Evolutionary conservation across 495 filamentous ascomycete species (phyloP), one percentile per base, ranked within the genome.

Genomic region (Beverwykella pulmonaria): DNA sequence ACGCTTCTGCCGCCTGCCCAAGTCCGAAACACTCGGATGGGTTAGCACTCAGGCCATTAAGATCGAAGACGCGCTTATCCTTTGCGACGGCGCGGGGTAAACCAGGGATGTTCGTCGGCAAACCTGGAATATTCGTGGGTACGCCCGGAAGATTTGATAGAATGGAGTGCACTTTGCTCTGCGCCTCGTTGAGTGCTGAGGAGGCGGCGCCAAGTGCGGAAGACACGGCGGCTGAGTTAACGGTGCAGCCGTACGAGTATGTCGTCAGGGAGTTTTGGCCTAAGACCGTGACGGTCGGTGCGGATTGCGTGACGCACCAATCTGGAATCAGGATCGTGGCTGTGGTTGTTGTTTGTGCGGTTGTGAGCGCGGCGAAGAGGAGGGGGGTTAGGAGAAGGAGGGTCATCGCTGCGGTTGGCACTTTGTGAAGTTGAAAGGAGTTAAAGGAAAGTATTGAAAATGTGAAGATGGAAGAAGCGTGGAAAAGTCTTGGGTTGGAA

Each of bases 1-100:
- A 55, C 3, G 25, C 25, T 3, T 55, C 53, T 6, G 10, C 8
- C 7, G 27, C 53, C 12, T n/a, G 8, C 3, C 15, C 3, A 44
- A 32, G 53, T n/a, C 53, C 53, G 30, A 26, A 19, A 36, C 53
- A 55, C 12, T 55, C 49, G 8, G n/a, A n/a, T n/a, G n/a, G n/a
- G n/a, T n/a, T n/a, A n/a, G n/a, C n/a, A n/a, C n/a, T n/a, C n/a
- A n/a, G n/a, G n/a, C n/a, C n/a, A n/a, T n/a, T 53, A 25, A 12
- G 32, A 30, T 29, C 25, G 20, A 17, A 4, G 8, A 5, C n/a
- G 5, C 26, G 15, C 50, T 26, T 53, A 17, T 48, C 8, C 26
- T 17, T 30, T 20, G 7, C 20, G 3, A 29, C 12, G 9, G 4
- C 50, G 17, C 8, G 12, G 9, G 26, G 17, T 2, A 34, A 44